A percentile compares a stretch with the other conserved stretches of the same genome.
Evolutionary conservation across 2,329 filamentous ascomycete genomes (phyloP).

Genomic region (Talaromyces sp.): DNA sequence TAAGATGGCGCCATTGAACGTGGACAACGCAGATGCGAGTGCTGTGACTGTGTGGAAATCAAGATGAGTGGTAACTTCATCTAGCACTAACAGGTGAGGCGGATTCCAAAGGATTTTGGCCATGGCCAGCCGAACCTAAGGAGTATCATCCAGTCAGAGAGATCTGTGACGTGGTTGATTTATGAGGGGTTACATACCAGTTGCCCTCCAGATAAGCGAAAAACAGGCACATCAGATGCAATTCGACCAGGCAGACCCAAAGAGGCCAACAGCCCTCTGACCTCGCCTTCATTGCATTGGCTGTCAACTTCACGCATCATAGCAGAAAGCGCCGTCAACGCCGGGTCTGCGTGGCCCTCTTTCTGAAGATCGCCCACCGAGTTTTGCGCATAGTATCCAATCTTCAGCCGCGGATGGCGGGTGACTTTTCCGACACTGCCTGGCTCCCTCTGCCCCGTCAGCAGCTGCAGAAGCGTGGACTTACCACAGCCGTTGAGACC

Average conservation of each 20-base stretch:
- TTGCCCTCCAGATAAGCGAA: conserved; percentile 75
- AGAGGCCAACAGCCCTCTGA: conserved; percentile 62
- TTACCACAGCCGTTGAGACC: conserved; percentile 97
- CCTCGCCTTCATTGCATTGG: conserved; percentile 60
- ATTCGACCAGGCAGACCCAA: conserved; percentile 67
- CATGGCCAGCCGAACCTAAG: conserved; percentile 55
- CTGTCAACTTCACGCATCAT: conserved; percentile 53
- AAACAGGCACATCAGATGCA: conserved; percentile 68
- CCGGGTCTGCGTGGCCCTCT: conserved; percentile 99
- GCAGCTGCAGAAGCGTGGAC: conserved; percentile 93
- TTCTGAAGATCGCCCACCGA: conserved; percentile 98
- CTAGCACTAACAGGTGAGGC: conserved; percentile 70
- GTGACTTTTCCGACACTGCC: conserved; percentile 81
- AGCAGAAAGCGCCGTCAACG: conserved; percentile 83
- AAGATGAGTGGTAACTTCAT: conserved; percentile 80
- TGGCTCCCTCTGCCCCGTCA: conserved; percentile 79
- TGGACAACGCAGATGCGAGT: conserved; percentile 60
- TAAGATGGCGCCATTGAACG: conserved; percentile 70
- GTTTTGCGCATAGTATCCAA: conserved; percentile 99
- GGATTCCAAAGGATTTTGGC: conserved; percentile 64
- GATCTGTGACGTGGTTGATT: not conserved
- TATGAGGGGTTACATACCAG: conserved; percentile 50
- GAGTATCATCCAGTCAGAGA: conserved; percentile 1
- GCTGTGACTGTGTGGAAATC: conserved; percentile 77
- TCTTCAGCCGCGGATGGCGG: conserved; percentile 97